Evolutionary conservation across 306 rosid species (phyloP), one percentile per base, ranked within the genome.

Genomic region (Rosa lucieae): DNA sequence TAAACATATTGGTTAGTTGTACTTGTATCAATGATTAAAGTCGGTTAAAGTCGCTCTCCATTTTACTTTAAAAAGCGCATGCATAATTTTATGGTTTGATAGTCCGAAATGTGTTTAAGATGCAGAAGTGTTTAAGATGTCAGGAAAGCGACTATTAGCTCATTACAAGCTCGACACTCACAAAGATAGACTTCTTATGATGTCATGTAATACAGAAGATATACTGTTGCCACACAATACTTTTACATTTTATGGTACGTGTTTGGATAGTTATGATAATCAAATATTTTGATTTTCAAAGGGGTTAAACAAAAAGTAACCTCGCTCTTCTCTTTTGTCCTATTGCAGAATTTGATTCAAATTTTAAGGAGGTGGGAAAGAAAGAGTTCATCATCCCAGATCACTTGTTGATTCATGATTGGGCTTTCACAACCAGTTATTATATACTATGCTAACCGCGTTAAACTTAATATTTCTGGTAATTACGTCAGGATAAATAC

Each of bases 361-460:
- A 89, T 63, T 94, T 90, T 82, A 81, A 86, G 66, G 15, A 87
- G 76, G 39, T 92, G 80, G 79, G 80, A 62, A 88, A 83, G 84
- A 89, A 87, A 77, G 91, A 87, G 49, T 89, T 92, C 74, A 83
- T 12, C 48, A 89, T 94, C 43, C 86, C 94, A 4, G 97, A 94
- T 74, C 98, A 94, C 84, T 49, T 90, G 79, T 89, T 94, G 97
- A 90, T 94, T 79, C 98, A 92, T 69, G 98, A 94, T 43, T 94
- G 98, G 98, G 44, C 44, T 42, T 42, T 42, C 7, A 42, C 44
- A 42, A 4, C 6, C 7, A 6, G 7, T 42, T 42, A 42, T 42
- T 42, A 42, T 42, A 42, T 42, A 42, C 44, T 42, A 42, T 42
- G 44, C 44, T 5, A 42, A 42, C 7, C 44, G 44, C 7, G 44